These are phyloP conservation scores for Chionographis japonica DNA, from an alignment of 106 monocot genomes.

Conservation along the genomic window DNA sequence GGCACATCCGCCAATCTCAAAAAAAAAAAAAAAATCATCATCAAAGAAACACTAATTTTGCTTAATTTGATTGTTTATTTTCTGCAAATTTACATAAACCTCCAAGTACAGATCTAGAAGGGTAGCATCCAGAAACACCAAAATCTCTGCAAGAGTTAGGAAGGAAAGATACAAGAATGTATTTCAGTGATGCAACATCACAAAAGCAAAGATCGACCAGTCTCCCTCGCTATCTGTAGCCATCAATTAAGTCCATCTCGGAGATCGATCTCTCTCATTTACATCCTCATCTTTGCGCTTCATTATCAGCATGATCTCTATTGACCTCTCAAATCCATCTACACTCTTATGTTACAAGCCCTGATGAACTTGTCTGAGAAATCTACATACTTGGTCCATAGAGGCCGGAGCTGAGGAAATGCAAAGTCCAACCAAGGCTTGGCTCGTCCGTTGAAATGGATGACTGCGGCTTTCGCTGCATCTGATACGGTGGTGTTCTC, in stretches of 20 bases:
- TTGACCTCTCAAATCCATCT: neutral
- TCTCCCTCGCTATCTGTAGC: neutral
- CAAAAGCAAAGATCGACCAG: neutral
- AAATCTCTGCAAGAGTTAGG: neutral
- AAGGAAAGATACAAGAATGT: neutral
- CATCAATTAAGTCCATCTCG: too few species aligned
- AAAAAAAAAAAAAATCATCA: too few species aligned
- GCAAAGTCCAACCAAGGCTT: slow-evolving; percentile 90
- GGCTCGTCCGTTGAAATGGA: slow-evolving; percentile 82
- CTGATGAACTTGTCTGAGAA: slow-evolving; percentile 61
- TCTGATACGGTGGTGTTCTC: slow-evolving; percentile 51
- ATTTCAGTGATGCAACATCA: neutral
- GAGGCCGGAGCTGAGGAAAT: slow-evolving; percentile 54
- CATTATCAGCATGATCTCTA: too few species aligned
- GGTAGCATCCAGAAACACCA: neutral
- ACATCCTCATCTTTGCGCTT: too few species aligned
- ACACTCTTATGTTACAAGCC: slow-evolving; percentile 55
- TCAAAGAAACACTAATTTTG: too few species aligned
- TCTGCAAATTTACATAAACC: too few species aligned
- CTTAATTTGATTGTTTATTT: too few species aligned
- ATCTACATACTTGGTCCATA: slow-evolving; percentile 60
- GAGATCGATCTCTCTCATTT: too few species aligned
- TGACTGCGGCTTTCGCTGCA: slow-evolving; percentile 55
- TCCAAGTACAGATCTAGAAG: too few species aligned
- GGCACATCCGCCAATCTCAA: too few species aligned